Evolutionary conservation across 164 flowering plant species (phyloP).

Genomic region (Euptelea pleiosperma): DNA sequence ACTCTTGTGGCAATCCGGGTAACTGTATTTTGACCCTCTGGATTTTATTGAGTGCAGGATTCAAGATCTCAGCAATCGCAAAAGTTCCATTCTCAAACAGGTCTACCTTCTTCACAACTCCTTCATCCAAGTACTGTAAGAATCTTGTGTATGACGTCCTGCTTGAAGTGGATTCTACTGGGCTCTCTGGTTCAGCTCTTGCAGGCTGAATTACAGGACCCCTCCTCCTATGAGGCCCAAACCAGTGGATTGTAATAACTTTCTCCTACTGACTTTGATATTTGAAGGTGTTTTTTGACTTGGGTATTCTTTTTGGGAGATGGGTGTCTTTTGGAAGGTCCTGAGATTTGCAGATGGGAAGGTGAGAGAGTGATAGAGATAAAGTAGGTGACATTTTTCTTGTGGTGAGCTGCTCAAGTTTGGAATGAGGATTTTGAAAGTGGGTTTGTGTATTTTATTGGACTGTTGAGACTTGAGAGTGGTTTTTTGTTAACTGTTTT

Average conservation of each 20-base stretch:
- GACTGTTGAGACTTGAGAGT: neutral
- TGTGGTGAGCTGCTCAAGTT: neutral
- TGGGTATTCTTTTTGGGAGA: constrained; percentile 32
- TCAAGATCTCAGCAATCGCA: constrained; percentile 60
- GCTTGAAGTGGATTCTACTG: constrained; percentile 40
- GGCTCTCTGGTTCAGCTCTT: constrained; percentile 52
- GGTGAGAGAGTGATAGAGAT: constrained; percentile 32
- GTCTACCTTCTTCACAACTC: constrained; percentile 60
- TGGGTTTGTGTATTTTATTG: neutral
- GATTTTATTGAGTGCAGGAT: constrained; percentile 45
- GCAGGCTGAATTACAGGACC: constrained; percentile 32
- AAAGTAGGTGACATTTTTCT: constrained; percentile 37
- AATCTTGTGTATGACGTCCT: constrained; percentile 68
- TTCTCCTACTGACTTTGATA: constrained; percentile 30
- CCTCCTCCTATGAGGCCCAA: constrained; percentile 35
- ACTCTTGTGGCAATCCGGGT: constrained; percentile 52
- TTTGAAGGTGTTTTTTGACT: constrained; percentile 19
- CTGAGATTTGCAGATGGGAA: constrained; percentile 37
- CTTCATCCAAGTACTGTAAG: constrained; percentile 58
- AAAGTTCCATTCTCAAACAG: constrained; percentile 59
- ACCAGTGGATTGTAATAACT: constrained; percentile 34
- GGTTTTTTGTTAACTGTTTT: neutral
- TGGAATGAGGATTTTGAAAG: too few species aligned
- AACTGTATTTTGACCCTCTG: constrained; percentile 67
- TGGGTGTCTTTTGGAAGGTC: constrained; percentile 35